Evolutionary conservation across 2,329 filamentous ascomycete species (phyloP).

Genomic region (Lecanicillium sp.): DNA sequence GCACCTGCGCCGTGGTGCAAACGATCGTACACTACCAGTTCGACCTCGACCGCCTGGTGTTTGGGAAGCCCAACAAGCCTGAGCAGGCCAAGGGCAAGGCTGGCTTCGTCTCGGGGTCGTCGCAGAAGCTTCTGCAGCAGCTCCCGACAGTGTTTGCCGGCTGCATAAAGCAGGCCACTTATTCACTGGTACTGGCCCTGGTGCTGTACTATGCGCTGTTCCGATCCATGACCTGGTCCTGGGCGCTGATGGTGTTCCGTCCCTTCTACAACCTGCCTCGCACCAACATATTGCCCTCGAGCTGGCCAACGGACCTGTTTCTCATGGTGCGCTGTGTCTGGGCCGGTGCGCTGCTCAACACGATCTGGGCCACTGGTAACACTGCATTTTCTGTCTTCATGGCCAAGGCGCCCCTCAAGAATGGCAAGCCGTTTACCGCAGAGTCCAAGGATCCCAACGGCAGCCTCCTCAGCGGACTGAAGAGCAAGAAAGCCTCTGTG

Average conservation of each 20-base stretch:
- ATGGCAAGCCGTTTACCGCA: slow-evolving; percentile 72
- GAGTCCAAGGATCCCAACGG: slow-evolving; percentile 90
- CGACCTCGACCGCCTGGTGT: slow-evolving; percentile 64
- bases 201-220: slow-evolving; percentile 58
- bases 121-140: slow-evolving; percentile 31
- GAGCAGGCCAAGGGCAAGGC: slow-evolving; percentile 19
- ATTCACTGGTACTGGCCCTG: slow-evolving; percentile 39
- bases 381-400: slow-evolving; percentile 75
- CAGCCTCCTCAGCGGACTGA: slow-evolving; percentile 77
- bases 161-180: slow-evolving; percentile 34
- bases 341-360: slow-evolving; percentile 60
- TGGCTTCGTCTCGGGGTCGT: slow-evolving; percentile 23
- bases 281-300: slow-evolving; percentile 56
- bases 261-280: slow-evolving; percentile 71
- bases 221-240: slow-evolving; percentile 59
- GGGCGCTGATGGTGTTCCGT: slow-evolving; percentile 63
- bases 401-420: slow-evolving; percentile 74
- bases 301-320: slow-evolving; percentile 51
- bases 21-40: slow-evolving; percentile 61
- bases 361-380: slow-evolving; percentile 74
- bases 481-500: slow-evolving; percentile 72
- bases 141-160: slow-evolving; percentile 35
- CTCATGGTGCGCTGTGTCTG: slow-evolving; percentile 50
- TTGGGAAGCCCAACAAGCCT: slow-evolving; percentile 24
- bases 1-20: slow-evolving; percentile 64